A percentile compares a stretch with the other conserved stretches of the same genome.
These are phyloP conservation scores for Globisporangium heterothallicum DNA, from an alignment of 352 stramenopile species.

Conservation along the genomic window DNA sequence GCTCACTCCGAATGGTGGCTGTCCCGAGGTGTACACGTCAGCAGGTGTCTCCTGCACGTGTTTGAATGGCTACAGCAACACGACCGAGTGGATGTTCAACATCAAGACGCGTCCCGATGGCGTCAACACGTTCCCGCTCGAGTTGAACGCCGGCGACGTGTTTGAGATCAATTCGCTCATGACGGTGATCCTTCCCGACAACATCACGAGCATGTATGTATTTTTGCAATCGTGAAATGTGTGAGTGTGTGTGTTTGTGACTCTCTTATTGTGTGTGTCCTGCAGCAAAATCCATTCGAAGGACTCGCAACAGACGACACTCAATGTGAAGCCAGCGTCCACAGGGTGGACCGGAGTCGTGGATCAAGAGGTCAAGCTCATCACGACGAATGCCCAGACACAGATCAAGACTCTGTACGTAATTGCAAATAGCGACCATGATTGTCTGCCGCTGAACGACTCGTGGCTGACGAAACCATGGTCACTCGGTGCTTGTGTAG, in stretches of 20 bases:
- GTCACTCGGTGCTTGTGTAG: no score
- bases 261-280: background rate
- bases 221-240: background rate
- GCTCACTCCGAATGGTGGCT: conserved; percentile 40
- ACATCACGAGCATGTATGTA: conserved; percentile 27
- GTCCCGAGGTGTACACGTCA: conserved; percentile 35
- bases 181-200: conserved; percentile 34
- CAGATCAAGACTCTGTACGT: conserved; percentile 32
- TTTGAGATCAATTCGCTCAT: conserved; percentile 40
- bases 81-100: conserved; percentile 40
- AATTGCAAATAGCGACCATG: background rate
- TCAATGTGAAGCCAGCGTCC: conserved; percentile 36
- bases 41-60: conserved; percentile 54
- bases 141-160: conserved; percentile 26
- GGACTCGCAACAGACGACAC: conserved; percentile 18
- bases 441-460: no score
- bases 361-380: conserved; percentile 25
- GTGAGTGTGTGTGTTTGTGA: background rate
- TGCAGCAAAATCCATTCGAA: conserved; percentile 25
- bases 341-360: conserved; percentile 33
- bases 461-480: no score
- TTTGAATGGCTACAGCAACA: conserved; percentile 32
- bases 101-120: conserved; percentile 17
- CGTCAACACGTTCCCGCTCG: conserved; percentile 25
- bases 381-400: conserved; percentile 32